Percentiles rank a stretch among this genome's conserved stretches.
These are phyloP conservation scores for Barnettozyma vustinii DNA, from an alignment of 805 yeast species.

Conservation along the genomic window DNA sequence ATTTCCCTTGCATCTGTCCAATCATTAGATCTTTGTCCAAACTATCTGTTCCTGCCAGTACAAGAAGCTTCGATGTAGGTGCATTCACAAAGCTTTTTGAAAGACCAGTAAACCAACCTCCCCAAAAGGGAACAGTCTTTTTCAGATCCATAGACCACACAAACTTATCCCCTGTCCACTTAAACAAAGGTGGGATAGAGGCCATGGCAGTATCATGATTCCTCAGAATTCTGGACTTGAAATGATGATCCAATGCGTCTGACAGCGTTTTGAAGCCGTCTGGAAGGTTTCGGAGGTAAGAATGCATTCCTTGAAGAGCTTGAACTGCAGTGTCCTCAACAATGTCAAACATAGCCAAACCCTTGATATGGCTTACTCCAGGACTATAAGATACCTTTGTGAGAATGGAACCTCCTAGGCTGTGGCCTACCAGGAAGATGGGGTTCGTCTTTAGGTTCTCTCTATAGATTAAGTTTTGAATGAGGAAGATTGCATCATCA, in stretches of 20 bases:
- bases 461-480: slow-evolving; percentile 33
- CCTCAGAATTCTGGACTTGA: slow-evolving; percentile 45
- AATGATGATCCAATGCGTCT: slow-evolving; percentile 80
- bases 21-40: slow-evolving; percentile 81
- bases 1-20: slow-evolving; percentile 98
- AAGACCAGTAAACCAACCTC: slow-evolving; percentile 71
- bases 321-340: slow-evolving; percentile 88
- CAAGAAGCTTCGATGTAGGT: slow-evolving; percentile 60
- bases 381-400: slow-evolving; percentile 41
- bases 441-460: slow-evolving; percentile 21
- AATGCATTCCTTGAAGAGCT: slow-evolving; percentile 61
- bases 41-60: slow-evolving; percentile 85
- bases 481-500: slow-evolving; percentile 49
- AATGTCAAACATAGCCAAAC: slow-evolving; percentile 79
- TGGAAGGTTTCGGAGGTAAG: slow-evolving; percentile 66
- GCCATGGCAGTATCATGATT: slow-evolving; percentile 58
- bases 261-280: slow-evolving; percentile 42
- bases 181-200: slow-evolving; percentile 71
- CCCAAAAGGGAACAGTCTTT: slow-evolving; percentile 68
- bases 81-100: slow-evolving; percentile 47
- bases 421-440: slow-evolving; percentile 75
- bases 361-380: slow-evolving; percentile 38
- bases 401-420: slow-evolving; percentile 86
- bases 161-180: slow-evolving; percentile 22
- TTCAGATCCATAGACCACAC: slow-evolving; percentile 64